These are phyloP conservation scores for Eimeria sp. DNA, from an alignment of 169 alveolate species.

Conservation along the genomic window DNA sequence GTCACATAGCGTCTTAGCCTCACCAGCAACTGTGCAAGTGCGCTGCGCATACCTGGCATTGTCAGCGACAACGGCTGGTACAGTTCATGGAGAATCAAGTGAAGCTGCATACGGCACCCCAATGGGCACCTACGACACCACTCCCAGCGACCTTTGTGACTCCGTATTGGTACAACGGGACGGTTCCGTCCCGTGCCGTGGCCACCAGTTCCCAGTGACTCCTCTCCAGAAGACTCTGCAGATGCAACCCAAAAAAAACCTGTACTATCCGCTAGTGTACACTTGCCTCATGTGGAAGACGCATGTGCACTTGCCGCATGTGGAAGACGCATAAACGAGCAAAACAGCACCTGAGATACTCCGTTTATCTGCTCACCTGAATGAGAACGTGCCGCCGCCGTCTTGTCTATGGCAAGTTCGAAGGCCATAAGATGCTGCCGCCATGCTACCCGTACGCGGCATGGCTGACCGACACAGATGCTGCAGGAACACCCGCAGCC, in stretches of 20 bases:
- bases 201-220: not conserved
- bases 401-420: conserved; percentile 41
- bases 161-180: conserved; percentile 6
- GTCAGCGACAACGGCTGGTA: conserved; percentile 63
- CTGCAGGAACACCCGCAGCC: conserved; percentile 67
- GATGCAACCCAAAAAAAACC: not conserved
- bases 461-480: conserved; percentile 45
- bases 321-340: not conserved
- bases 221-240: conserved; percentile 73
- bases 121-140: conserved; percentile 62
- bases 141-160: conserved; percentile 61
- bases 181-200: conserved; percentile 10
- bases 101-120: conserved; percentile 76
- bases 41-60: conserved; percentile 44
- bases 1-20: conserved; percentile 56
- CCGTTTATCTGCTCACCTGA: conserved; percentile 57
- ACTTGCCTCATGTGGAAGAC: not conserved
- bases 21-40: conserved; percentile 55
- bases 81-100: conserved; percentile 67
- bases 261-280: not conserved
- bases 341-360: not conserved
- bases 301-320: not conserved
- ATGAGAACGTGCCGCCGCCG: conserved; percentile 42
- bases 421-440: conserved; percentile 68
- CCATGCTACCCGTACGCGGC: conserved; percentile 67